Evolutionary conservation across 2,329 filamentous ascomycete genomes (phyloP), one percentile per base, ranked within the genome.

Genomic region (Cytospora paraplurivora): DNA sequence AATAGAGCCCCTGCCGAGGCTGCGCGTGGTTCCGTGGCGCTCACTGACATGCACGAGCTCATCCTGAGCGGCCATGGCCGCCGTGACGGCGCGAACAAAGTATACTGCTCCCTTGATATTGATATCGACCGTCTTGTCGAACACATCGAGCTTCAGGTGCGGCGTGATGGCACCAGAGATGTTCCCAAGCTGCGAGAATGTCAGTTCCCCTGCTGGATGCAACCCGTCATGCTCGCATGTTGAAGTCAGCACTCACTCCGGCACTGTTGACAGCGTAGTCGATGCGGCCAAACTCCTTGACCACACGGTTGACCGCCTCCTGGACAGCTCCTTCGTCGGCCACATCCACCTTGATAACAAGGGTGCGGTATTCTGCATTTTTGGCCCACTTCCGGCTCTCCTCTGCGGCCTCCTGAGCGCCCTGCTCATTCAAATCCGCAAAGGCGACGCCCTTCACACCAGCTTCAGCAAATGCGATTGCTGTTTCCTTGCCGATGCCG

Each of bases 221-320:
- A 32, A 5, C 15, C 19, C 35, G 4, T 11, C 19, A 56, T 27
- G 27, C 27, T 27, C 34, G 15, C 38, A 7, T 38, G 33, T 55
- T 38, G 11, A 56, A 11, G 15, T 15, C 8, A 4, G 19, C 15
- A 54, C 37, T 8, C 13, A 60, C 58, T 15, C 61, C 61, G 11
- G 61, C 61, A 27, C 61, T 62, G 55, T 58, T 62, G n/a, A 62
- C 55, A 32, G 61, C 54, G 17, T 54, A 59, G 15, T 59, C 55
- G n/a, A 62, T 58, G 7, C 61, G 55, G 1, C 61, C 61, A 10
- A 57, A 59, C 27, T 33, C 13, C n/a, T 41, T 33, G 6, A 59
- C 6, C 12, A 38, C 49, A 11, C 15, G 11, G 12, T 34, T 35
- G 21, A 59, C 57, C 33, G 53, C 21, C 7, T 32, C 6, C 13